A percentile compares a stretch with the other conserved stretches of the same genome.
Evolutionary conservation across 1,284 basidiomycete genomes (phyloP).

Genomic region (Microbotryomycetes sp.): DNA sequence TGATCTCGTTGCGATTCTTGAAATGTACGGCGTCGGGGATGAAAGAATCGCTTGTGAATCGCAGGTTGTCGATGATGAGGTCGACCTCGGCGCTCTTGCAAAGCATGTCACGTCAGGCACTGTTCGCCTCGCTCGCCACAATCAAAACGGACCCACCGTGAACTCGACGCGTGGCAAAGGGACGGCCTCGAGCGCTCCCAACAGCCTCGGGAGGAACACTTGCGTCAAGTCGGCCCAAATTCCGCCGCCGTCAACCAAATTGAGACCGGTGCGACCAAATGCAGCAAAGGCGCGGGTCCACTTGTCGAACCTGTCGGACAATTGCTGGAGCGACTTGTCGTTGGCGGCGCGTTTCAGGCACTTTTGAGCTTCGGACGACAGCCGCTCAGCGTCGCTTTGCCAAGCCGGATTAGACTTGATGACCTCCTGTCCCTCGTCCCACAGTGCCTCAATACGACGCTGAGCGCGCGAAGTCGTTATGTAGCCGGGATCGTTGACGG

Average conservation of each 20-base stretch:
- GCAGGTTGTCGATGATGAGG: constrained; percentile 32
- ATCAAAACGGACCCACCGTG: constrained; percentile 43
- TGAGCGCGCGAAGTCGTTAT: constrained; percentile 41
- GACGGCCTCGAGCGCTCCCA: constrained; percentile 45
- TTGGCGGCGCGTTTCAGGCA: constrained; percentile 16
- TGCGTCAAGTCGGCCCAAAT: constrained; percentile 41
- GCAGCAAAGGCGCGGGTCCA: constrained; percentile 15
- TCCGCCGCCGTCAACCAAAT: constrained; percentile 17
- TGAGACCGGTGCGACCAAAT: constrained; percentile 17
- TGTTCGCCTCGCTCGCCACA: constrained; percentile 39
- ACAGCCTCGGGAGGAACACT: constrained; percentile 44
- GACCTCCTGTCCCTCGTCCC: constrained; percentile 34
- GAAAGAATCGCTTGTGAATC: constrained; percentile 43
- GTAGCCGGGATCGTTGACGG: constrained; percentile 42
- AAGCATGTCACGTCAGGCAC: constrained; percentile 22
- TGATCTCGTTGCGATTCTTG: constrained; percentile 44
- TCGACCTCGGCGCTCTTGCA: constrained; percentile 18
- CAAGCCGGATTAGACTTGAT: constrained; percentile 23
- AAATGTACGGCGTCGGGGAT: constrained; percentile 46
- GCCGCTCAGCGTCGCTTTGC: not conserved
- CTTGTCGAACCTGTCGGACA: constrained; percentile 16
- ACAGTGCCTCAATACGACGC: constrained; percentile 40
- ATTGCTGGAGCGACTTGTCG: constrained; percentile 18
- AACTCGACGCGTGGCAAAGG: constrained; percentile 46
- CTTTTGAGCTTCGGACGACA: constrained; percentile 13